Conservation (phyloP, 2,329 filamentous ascomycete genomes). For the Diaporthe ilicicola region DNA sequence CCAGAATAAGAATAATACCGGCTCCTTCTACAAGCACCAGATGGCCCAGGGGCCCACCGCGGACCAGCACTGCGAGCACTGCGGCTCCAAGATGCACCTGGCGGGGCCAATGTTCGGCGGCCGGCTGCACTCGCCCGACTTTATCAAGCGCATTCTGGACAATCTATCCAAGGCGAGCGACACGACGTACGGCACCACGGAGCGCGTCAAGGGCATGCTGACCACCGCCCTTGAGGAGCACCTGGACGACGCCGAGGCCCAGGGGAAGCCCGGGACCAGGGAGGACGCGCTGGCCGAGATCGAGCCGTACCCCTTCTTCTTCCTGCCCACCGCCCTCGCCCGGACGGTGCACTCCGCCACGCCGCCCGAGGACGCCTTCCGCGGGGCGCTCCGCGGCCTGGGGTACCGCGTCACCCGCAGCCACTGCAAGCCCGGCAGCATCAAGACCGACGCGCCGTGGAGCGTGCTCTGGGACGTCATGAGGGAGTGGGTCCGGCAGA, state of each 20-base stretch:
- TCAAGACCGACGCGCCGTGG: constrained; percentile 96
- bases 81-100: constrained; percentile 85
- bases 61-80: constrained; percentile 78
- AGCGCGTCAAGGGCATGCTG: constrained; percentile 90
- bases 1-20: constrained; percentile 74
- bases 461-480: constrained; percentile 90
- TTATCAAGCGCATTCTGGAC: constrained; percentile 81
- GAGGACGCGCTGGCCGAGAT: constrained; percentile 67
- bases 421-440: constrained; percentile 87
- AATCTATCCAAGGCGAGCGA: constrained; percentile 73
- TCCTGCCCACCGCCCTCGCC: constrained; percentile 78
- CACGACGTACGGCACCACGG: constrained; percentile 79
- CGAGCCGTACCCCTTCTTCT: constrained; percentile 86
- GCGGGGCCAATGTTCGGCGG: constrained; percentile 96
- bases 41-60: constrained; percentile 76
- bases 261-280: constrained; percentile 41
- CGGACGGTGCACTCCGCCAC: constrained; percentile 82
- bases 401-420: constrained; percentile 87
- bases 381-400: constrained; percentile 81
- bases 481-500: constrained; percentile 88
- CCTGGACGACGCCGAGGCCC: constrained; percentile 44
- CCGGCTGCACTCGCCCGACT: constrained; percentile 83
- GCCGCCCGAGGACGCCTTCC: constrained; percentile 79
- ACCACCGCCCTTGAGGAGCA: constrained; percentile 85
- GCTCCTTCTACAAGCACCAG: constrained; percentile 79